Evolutionary conservation across 1,139 yeast genomes (phyloP).

Genomic region (Pichia sp.): DNA sequence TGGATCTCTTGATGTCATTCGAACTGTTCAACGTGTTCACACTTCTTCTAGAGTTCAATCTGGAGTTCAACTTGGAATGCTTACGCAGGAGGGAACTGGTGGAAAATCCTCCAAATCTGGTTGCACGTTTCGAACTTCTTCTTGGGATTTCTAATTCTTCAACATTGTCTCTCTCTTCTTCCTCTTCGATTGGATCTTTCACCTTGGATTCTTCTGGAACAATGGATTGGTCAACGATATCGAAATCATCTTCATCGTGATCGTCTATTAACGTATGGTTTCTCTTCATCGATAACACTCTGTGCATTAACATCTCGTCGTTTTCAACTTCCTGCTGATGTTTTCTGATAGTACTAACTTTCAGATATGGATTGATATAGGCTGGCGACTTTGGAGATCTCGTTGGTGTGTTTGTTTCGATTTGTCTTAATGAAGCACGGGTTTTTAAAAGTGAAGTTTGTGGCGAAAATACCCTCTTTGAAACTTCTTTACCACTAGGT

Average conservation of each 20-base stretch:
- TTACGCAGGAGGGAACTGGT: background rate
- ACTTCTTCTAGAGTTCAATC: slow-evolving; percentile 4
- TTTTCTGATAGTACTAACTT: slow-evolving; percentile 9
- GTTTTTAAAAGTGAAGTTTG: background rate
- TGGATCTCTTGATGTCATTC: slow-evolving; percentile 6
- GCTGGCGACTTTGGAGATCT: no score
- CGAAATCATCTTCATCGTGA: background rate
- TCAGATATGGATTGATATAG: slow-evolving; percentile 11
- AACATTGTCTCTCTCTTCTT: background rate
- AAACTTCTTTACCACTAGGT: no score
- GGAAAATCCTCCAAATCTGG: background rate
- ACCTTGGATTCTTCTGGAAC: no score
- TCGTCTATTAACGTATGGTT: background rate
- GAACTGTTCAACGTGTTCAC: slow-evolving; percentile 9
- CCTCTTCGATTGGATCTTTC: background rate
- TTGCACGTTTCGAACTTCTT: slow-evolving; percentile 19
- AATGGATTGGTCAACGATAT: no score
- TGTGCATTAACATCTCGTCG: slow-evolving; percentile 1
- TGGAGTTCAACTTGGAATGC: background rate
- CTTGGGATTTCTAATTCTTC: slow-evolving; percentile 15
- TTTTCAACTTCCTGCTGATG: slow-evolving; percentile 8
- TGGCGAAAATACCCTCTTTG: background rate
- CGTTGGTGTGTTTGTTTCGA: background rate
- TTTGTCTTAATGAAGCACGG: slow-evolving; percentile 9
- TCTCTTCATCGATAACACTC: background rate